Evolutionary conservation across 164 flowering plant genomes (phyloP).

Genomic region (Annona squamosa): DNA sequence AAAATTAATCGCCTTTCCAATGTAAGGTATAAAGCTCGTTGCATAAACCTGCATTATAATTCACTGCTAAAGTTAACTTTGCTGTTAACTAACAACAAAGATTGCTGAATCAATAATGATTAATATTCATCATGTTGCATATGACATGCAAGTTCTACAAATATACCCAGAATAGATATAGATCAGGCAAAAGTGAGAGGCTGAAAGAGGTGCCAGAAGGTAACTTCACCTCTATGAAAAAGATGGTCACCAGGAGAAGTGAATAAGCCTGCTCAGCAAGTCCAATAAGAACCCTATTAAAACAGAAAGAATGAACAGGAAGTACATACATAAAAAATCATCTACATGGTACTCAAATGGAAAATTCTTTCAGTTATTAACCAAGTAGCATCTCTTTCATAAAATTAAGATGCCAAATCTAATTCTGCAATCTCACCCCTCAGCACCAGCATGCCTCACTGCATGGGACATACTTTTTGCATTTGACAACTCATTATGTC

Average conservation of each 20-base stretch:
- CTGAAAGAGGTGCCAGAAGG: not conserved
- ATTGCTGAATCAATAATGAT: not conserved
- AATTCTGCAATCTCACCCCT: conserved; percentile 45
- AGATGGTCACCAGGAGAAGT: conserved; percentile 58
- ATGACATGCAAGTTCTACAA: not conserved
- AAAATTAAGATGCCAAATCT: conserved; percentile 2
- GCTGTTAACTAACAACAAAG: not conserved
- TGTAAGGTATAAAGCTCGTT: conserved; percentile 62
- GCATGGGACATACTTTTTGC: conserved; percentile 16
- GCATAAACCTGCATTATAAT: conserved; percentile 57
- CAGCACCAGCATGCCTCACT: conserved; percentile 61
- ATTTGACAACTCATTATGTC: conserved; percentile 28
- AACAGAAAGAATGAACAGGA: conserved; percentile 4
- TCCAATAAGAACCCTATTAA: conserved; percentile 60
- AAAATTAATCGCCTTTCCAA: conserved; percentile 79
- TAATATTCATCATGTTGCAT: not conserved
- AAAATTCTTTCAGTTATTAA: not conserved
- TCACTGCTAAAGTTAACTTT: conserved; percentile 4
- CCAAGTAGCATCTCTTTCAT: not conserved
- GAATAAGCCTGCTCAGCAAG: conserved; percentile 78
- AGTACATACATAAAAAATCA: conserved; percentile 1
- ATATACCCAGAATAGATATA: conserved; percentile 1
- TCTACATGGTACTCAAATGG: not conserved
- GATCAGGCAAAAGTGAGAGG: not conserved
- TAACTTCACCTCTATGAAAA: conserved; percentile 65